Percentiles rank a stretch among this genome's conserved stretches.
Conservation (phyloP, 2,329 filamentous ascomycete species). For the Colletotrichum sp. region DNA sequence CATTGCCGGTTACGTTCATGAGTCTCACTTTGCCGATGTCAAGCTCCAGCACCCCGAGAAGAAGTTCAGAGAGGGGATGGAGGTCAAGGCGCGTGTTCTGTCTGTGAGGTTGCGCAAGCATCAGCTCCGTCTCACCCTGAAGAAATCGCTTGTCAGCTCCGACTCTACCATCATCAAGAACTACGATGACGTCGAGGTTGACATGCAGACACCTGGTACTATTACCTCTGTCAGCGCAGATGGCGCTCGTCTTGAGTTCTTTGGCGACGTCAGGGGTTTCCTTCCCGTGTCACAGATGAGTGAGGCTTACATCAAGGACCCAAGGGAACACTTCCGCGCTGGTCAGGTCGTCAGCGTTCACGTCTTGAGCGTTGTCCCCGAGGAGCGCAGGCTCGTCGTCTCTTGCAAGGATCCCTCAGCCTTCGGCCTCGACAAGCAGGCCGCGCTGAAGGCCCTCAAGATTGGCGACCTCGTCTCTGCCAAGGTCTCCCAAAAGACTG, state of each 20-base stretch:
- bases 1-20: constrained; percentile 86
- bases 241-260: constrained; percentile 93
- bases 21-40: constrained; percentile 88
- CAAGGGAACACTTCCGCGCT: constrained; percentile 83
- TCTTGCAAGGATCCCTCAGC: constrained; percentile 90
- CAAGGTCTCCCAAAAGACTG: constrained; percentile 81
- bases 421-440: constrained; percentile 77
- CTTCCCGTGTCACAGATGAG: constrained; percentile 97
- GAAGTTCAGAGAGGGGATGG: constrained; percentile 88
- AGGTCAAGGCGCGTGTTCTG: constrained; percentile 84
- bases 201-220: constrained; percentile 83
- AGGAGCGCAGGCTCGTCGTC: constrained; percentile 76
- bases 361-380: constrained; percentile 79
- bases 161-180: constrained; percentile 80
- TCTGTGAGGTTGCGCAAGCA: constrained; percentile 78
- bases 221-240: constrained; percentile 80
- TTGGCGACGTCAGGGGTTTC: constrained; percentile 82
- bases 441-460: constrained; percentile 75
- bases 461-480: constrained; percentile 79
- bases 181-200: constrained; percentile 75
- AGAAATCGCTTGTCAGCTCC: constrained; percentile 93
- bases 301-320: constrained; percentile 91
- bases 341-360: constrained; percentile 94
- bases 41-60: constrained; percentile 91
- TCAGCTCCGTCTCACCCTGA: constrained; percentile 86